Evolutionary conservation across 495 filamentous ascomycete species (phyloP).

Genomic region (Tuber aestivum): DNA sequence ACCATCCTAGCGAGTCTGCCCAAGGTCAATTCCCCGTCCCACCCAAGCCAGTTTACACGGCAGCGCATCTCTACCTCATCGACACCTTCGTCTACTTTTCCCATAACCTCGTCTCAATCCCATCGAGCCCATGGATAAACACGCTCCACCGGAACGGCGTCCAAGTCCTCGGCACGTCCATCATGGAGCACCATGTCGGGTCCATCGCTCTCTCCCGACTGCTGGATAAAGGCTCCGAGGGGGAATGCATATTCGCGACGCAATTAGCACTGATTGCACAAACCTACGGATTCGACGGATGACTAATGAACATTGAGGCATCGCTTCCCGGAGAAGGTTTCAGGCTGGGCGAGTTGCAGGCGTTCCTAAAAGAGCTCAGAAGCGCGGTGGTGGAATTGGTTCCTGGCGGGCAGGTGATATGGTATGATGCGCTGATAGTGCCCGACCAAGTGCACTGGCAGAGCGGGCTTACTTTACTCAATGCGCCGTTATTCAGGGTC

Average conservation of each 20-base stretch:
- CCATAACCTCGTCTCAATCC: slow-evolving; percentile 47
- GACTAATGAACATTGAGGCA: slow-evolving; percentile 48
- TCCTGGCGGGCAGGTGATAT: slow-evolving; percentile 42
- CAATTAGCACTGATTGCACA: too few relatives aligned
- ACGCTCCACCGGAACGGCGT: slow-evolving; percentile 48
- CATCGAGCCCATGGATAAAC: slow-evolving; percentile 49
- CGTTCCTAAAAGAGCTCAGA: slow-evolving; percentile 41
- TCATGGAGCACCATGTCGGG: slow-evolving; percentile 44
- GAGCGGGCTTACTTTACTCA: slow-evolving; percentile 45
- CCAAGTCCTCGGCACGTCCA: slow-evolving; percentile 45
- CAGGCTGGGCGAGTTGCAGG: slow-evolving; percentile 21
- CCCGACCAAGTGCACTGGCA: too few relatives aligned
- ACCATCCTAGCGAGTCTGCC: slow-evolving; percentile 45
- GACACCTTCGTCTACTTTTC: slow-evolving; percentile 48
- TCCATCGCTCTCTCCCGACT: slow-evolving; percentile 39
- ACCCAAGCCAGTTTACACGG: slow-evolving; percentile 37
- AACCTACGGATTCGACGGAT: too few relatives aligned
- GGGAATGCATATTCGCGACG: too few relatives aligned
- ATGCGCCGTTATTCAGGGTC: slow-evolving; percentile 40
- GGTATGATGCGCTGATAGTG: slow-evolving; percentile 46
- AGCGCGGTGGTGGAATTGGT: slow-evolving; percentile 38
- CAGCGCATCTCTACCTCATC: slow-evolving; percentile 47
- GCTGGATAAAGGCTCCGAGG: slow-evolving; percentile 38
- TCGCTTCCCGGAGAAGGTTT: slow-evolving; percentile 39
- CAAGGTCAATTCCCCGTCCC: slow-evolving; percentile 33